Evolutionary conservation across 352 stramenopile species (phyloP), one percentile per base, ranked within the genome.

Genomic region (Plasmopara muralis): DNA sequence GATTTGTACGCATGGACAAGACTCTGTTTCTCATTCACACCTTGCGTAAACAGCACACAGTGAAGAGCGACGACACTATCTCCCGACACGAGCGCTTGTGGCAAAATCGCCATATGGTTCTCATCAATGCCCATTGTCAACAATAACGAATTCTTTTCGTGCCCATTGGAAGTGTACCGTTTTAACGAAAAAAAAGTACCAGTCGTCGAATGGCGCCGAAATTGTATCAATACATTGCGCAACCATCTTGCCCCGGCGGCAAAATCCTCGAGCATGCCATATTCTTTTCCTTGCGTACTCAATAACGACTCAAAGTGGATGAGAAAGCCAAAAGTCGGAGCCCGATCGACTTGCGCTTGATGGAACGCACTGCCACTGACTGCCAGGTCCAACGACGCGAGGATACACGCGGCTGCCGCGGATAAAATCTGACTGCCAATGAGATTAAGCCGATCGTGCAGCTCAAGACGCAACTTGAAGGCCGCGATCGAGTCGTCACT

Each of bases 261-360:
- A 60, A 96, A 87, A 57, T 97, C 88, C 59, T 95, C 76, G 1
- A 98, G 80, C 95, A 98, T 98, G 10, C 86, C 89, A 10, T 96
- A 76, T 60, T 98, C 95, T 57, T 97, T 97, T 31, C 93, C 93
- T 43, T 96, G 87, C 35, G 94, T 95, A 68, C 79, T 91, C 60
- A 93, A 47, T 30, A 93, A 63, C 47, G 83, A 93, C 64, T 93
- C 83, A 47, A 91, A 93, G 57, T 89, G 78, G 46, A 93, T 64
- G 6, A 93, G 53, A 41, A 82, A 88, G 3, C 81, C 81, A 38
- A 88, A 80, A 5, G 56, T 61, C 4, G 69, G 49, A 6, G 79
- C 73, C 9, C 77, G 74, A 4, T 73, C 66, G 2, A 90, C 62
- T 64, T 89, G 77, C 15, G 66, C 56, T 37, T 65, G 53, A 51